Percentiles rank a stretch among this genome's conserved stretches.
These are phyloP conservation scores for Garcia nutans DNA, from an alignment of 345 rosid genomes.

Conservation along the genomic window DNA sequence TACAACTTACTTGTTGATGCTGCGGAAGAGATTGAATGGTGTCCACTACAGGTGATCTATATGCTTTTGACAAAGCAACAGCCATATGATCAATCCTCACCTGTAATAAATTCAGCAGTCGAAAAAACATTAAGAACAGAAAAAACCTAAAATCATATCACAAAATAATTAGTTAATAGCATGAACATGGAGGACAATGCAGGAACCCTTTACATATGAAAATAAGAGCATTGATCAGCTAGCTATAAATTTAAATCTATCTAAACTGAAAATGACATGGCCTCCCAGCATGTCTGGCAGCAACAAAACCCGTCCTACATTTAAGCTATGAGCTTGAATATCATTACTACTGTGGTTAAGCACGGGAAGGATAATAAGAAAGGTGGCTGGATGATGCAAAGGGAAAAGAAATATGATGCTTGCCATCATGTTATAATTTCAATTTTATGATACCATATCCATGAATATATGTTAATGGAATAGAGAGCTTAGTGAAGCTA, in stretches of 20 bases:
- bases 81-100: slow-evolving; percentile 84
- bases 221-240: not conserved
- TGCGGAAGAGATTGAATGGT: slow-evolving; percentile 91
- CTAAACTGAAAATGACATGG: not conserved
- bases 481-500: not conserved
- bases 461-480: too few relatives aligned
- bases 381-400: not conserved
- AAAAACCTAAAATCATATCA: not conserved
- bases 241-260: not conserved
- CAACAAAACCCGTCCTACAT: not conserved
- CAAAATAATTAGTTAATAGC: not conserved
- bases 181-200: not conserved
- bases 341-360: not conserved
- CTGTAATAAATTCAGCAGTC: slow-evolving; percentile 34
- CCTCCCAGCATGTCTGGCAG: not conserved
- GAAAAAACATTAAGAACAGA: not conserved
- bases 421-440: not conserved
- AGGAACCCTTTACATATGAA: not conserved
- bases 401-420: not conserved
- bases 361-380: not conserved
- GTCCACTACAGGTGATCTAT: slow-evolving; percentile 71
- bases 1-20: slow-evolving; percentile 80
- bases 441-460: too few relatives aligned
- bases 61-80: slow-evolving; percentile 78
- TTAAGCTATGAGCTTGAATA: not conserved